phyloP scores from a whole-genome alignment of 805 yeast genomes.

The Vanderwaltozyma tropicalis region DNA sequence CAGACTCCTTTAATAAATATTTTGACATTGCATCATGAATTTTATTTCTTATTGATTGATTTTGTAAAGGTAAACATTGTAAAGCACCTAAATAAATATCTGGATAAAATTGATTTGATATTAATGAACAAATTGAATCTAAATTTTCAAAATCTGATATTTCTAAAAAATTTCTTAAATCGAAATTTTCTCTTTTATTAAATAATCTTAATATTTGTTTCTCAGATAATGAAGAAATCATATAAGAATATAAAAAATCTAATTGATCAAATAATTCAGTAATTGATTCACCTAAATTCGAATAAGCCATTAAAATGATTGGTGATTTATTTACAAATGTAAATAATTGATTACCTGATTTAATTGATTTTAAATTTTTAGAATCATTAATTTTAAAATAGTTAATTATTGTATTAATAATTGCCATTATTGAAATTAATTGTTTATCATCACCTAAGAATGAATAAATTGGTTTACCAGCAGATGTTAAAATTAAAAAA shows the following conservation, averaged over 20 bases:
- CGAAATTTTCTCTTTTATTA: slow-evolving; percentile 65
- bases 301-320: slow-evolving; percentile 60
- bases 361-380: slow-evolving; percentile 36
- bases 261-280: slow-evolving; percentile 51
- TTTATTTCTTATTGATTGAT: slow-evolving; percentile 44
- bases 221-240: slow-evolving; percentile 75
- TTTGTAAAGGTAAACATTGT: slow-evolving; percentile 50
- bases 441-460: slow-evolving; percentile 46
- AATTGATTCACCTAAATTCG: slow-evolving; percentile 44
- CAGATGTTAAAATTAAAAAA: slow-evolving; percentile 66
- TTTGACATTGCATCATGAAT: slow-evolving; percentile 29
- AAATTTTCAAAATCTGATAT: slow-evolving; percentile 65
- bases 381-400: slow-evolving; percentile 43
- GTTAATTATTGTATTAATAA: slow-evolving; percentile 68
- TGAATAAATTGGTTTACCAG: slow-evolving; percentile 84
- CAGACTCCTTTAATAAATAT: slow-evolving; percentile 14
- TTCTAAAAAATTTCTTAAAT: slow-evolving; percentile 64
- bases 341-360: slow-evolving; percentile 25
- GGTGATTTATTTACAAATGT: slow-evolving; percentile 58
- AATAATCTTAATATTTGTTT: slow-evolving; percentile 65
- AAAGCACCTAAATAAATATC: slow-evolving; percentile 55
- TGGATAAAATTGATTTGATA: slow-evolving; percentile 43
- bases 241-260: slow-evolving; percentile 60
- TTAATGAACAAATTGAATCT: slow-evolving; percentile 47
- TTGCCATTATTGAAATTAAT: slow-evolving; percentile 62